A percentile compares a stretch with the other conserved stretches of the same genome.
Evolutionary conservation across 2,329 filamentous ascomycete genomes (phyloP).

Genomic region (Penicillium glabrum): DNA sequence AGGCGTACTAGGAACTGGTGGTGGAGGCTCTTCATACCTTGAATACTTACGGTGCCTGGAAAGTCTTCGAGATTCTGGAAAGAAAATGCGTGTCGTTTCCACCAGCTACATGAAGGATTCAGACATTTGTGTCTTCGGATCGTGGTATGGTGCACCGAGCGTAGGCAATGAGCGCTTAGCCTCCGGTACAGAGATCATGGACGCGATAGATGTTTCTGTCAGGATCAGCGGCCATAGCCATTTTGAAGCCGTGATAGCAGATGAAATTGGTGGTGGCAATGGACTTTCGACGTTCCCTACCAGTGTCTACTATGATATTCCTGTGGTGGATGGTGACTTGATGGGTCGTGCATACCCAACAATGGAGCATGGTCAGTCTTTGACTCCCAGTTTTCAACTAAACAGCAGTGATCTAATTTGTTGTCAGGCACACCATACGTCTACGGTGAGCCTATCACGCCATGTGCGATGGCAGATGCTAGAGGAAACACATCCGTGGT

Average conservation of each 20-base stretch:
- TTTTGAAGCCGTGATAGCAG: conserved; percentile 30
- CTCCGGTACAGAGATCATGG: neutral
- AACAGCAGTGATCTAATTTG: neutral
- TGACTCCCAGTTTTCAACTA: neutral
- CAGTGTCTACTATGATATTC: conserved; percentile 34
- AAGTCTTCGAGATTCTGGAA: neutral
- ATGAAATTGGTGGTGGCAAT: conserved; percentile 37
- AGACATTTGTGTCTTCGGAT: neutral
- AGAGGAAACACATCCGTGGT: neutral
- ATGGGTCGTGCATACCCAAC: conserved; percentile 49
- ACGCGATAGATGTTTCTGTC: neutral
- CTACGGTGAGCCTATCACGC: neutral
- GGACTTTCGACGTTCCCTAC: conserved; percentile 33
- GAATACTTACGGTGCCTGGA: neutral
- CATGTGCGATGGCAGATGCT: neutral
- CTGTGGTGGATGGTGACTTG: conserved; percentile 47
- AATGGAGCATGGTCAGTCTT: conserved; percentile 15
- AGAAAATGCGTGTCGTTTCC: neutral
- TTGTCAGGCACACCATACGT: neutral
- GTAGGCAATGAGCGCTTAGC: neutral
- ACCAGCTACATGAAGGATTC: neutral
- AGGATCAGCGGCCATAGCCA: neutral
- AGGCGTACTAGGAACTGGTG: conserved; percentile 41
- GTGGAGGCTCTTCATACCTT: conserved; percentile 37
- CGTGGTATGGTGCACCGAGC: neutral